Conservation (phyloP, 1,139 yeast species). For the Hansenula lynferdii region DNA sequence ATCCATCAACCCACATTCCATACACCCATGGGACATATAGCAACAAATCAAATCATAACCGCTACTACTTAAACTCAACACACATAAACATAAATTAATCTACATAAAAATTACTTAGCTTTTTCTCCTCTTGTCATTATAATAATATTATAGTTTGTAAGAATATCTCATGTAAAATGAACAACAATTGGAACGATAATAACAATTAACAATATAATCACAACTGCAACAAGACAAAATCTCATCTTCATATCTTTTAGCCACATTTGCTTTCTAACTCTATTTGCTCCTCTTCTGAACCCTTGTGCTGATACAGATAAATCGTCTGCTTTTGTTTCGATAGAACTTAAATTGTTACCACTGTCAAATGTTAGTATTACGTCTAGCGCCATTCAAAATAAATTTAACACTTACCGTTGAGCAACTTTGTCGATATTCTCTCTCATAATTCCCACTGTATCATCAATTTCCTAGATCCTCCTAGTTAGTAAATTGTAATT, state of each 20-base stretch:
- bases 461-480: constrained; percentile 72
- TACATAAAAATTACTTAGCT: not conserved
- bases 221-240: constrained; percentile 79
- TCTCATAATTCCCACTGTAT: constrained; percentile 97
- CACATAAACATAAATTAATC: not conserved
- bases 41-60: too few species aligned
- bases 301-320: constrained; percentile 93
- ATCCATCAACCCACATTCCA: too few species aligned
- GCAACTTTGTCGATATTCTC: constrained; percentile 96
- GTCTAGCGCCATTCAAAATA: not conserved
- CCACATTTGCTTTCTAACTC: constrained; percentile 99
- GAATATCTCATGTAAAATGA: constrained; percentile 51
- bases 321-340: constrained; percentile 92
- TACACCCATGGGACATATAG: too few species aligned
- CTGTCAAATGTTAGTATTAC: constrained; percentile 24
- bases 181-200: constrained; percentile 94
- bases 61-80: not conserved
- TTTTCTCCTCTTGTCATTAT: not conserved
- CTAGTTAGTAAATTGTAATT: too few species aligned
- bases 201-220: constrained; percentile 76
- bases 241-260: constrained; percentile 98
- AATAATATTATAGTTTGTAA: not conserved
- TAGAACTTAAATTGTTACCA: constrained; percentile 90
- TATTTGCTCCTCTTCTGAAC: constrained; percentile 94
- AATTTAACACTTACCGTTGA: constrained; percentile 39